Base-by-base conservation (phyloP, 108 stramenopile genomes). In the Fragilaria crotonensis region DNA sequence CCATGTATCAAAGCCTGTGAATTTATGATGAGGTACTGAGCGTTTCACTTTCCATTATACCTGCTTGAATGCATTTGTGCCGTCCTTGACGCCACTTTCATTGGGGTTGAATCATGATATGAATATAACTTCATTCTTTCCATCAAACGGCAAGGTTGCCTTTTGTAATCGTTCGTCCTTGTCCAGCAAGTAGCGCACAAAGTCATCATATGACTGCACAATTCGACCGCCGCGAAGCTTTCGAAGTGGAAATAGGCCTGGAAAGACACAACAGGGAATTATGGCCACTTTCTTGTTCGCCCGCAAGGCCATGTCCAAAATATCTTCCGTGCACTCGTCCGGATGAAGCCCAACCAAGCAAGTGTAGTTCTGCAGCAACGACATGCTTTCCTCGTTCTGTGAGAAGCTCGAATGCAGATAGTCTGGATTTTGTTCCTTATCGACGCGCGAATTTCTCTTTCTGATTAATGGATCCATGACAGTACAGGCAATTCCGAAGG, bases 221-320 rank as follows among this genome's bases (percentile, higher is more conserved):
- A 68, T 19, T 30, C 3, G 30, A 28, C 54, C 59, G 58, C 57
- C 30, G 2, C 30, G 27, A n/a, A 75, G 51, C 5, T 44, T 53
- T 53, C 79, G 70, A 1, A 71, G 30, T 1, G 81, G 74, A 58
- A 79, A 85, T 25, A 81, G 64, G 49, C 70, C 64, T 0, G 84
- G 66, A 67, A 75, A 85, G 33, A 85, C 76, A 52, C 84, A 85
- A 55, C 84, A 85, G 0, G 84, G 84, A 33, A 80, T 73, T 32
- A 85, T 73, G 3, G 79, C 79, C 19, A 78, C 48, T 2, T 68
- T 52, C 50, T 80, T 71, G 33, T 75, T 44, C 44, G 61, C 67
- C 31, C 64, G 46, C 5, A 85, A 52, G 7, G 84, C 84, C 17
- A 76, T 56, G 47, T 81, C 77, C n/a, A 85, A 19, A 57, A 85